Evolutionary conservation across 257 asterid species (phyloP).

Genomic region (Lithospermum erythrorhizon): DNA sequence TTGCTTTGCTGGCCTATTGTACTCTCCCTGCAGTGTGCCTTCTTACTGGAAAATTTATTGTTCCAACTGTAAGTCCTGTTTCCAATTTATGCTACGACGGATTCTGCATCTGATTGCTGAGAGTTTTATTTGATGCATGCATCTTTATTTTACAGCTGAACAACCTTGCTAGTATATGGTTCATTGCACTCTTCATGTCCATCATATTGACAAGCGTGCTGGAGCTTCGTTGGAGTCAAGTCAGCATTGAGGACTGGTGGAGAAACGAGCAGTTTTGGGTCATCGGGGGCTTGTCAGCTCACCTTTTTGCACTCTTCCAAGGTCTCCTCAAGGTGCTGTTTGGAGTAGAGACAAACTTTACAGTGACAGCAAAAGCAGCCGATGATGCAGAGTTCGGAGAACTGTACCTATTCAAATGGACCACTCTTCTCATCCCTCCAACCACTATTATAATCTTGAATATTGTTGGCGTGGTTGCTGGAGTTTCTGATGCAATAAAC

Average conservation of each 20-base stretch:
- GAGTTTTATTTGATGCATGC: slow-evolving; percentile 6
- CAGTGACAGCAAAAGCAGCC: slow-evolving; percentile 65
- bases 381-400: slow-evolving; percentile 71
- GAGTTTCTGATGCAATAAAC: slow-evolving; percentile 69
- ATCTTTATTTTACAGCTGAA: slow-evolving; percentile 40
- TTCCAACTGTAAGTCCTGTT: slow-evolving; percentile 56
- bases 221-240: slow-evolving; percentile 81
- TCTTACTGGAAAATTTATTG: slow-evolving; percentile 79
- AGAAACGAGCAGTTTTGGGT: slow-evolving; percentile 89
- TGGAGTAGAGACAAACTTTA: slow-evolving; percentile 78
- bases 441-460: slow-evolving; percentile 65
- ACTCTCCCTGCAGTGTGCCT: slow-evolving; percentile 77
- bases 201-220: slow-evolving; percentile 62
- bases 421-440: slow-evolving; percentile 79
- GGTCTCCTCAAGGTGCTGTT: slow-evolving; percentile 82
- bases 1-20: slow-evolving; percentile 72
- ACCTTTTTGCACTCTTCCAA: slow-evolving; percentile 76
- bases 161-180: slow-evolving; percentile 70
- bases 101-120: no score
- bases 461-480: slow-evolving; percentile 82
- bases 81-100: background rate
- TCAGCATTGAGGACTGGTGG: slow-evolving; percentile 92
- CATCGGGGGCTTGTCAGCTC: slow-evolving; percentile 75
- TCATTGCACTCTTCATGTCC: slow-evolving; percentile 71
- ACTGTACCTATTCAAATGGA: slow-evolving; percentile 87